Conservation (phyloP, 164 flowering plant genomes). For the Macadamia integrifolia region DNA sequence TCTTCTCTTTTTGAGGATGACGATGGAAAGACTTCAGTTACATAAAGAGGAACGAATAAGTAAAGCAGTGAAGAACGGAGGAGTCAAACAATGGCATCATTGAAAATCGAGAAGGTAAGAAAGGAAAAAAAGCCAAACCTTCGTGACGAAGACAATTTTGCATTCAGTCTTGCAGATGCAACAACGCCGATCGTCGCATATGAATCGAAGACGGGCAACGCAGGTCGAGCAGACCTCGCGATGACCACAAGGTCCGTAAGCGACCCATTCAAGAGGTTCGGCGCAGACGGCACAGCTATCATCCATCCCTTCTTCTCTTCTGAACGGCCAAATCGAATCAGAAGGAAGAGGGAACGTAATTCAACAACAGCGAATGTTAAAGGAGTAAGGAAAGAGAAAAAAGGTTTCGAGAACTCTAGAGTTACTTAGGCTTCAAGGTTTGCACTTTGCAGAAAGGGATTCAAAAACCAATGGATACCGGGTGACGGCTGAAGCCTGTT, state of each 20-base stretch:
- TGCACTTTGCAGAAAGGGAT: too few species aligned
- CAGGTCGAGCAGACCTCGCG: slow-evolving; percentile 96
- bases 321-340: too few species aligned
- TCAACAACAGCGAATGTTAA: too few species aligned
- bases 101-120: background rate
- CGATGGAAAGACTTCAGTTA: background rate
- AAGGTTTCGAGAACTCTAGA: too few species aligned
- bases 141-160: slow-evolving; percentile 69
- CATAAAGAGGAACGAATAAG: too few species aligned
- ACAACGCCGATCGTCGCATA: slow-evolving; percentile 74
- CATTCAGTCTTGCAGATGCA: slow-evolving; percentile 84
- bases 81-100: background rate
- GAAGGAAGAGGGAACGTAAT: too few species aligned
- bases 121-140: slow-evolving; percentile 47
- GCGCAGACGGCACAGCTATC: slow-evolving; percentile 96
- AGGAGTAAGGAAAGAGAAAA: too few species aligned
- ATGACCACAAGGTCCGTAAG: slow-evolving; percentile 84
- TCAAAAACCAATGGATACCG: too few species aligned
- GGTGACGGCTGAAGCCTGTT: too few species aligned
- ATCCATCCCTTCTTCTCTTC: slow-evolving; percentile 42
- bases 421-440: too few species aligned
- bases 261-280: slow-evolving; percentile 84
- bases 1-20: background rate
- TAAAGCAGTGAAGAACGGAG: background rate
- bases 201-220: slow-evolving; percentile 88